Percentiles rank a stretch among this genome's conserved stretches.
phyloP scores from a whole-genome alignment of 345 rosid genomes.

The Rhizophora mangle region DNA sequence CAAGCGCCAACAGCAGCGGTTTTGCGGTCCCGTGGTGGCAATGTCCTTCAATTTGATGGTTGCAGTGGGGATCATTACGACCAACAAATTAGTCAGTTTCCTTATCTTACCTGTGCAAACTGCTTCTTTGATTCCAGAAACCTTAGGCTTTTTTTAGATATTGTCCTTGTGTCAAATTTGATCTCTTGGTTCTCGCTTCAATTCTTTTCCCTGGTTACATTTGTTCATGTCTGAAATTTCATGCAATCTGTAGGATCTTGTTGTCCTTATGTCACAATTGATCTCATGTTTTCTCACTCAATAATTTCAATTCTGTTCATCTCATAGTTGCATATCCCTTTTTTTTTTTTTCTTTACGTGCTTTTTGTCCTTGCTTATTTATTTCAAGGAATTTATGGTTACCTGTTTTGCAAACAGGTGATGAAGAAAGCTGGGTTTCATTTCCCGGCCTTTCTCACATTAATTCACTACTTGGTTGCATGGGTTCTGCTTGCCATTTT shows the following conservation, averaged over 20 bases:
- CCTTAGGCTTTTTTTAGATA: too few relatives aligned
- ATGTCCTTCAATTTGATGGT: conserved; percentile 90
- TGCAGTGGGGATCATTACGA: conserved; percentile 76
- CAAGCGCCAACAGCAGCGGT: conserved; percentile 75
- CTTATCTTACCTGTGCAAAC: background rate
- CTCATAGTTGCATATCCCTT: too few relatives aligned
- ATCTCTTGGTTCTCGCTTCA: too few relatives aligned
- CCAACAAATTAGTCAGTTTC: conserved; percentile 65
- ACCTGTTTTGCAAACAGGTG: conserved; percentile 40
- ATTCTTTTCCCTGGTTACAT: too few relatives aligned
- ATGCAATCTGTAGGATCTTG: too few relatives aligned
- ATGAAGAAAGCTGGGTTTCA: conserved; percentile 85
- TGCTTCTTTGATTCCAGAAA: background rate
- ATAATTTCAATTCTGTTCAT: too few relatives aligned
- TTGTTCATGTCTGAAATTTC: too few relatives aligned
- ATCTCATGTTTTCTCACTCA: too few relatives aligned
- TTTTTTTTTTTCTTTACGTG: too few relatives aligned
- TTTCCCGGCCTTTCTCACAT: conserved; percentile 76
- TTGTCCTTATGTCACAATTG: too few relatives aligned
- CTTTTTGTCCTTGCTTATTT: background rate
- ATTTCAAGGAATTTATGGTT: background rate
- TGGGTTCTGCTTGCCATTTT: conserved; percentile 83
- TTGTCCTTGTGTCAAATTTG: too few relatives aligned
- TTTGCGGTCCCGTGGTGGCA: conserved; percentile 78
- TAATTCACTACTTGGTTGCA: conserved; percentile 72